These are phyloP conservation scores for Blastomyces silverae DNA, from an alignment of 2,329 filamentous ascomycete species.

Conservation along the genomic window DNA sequence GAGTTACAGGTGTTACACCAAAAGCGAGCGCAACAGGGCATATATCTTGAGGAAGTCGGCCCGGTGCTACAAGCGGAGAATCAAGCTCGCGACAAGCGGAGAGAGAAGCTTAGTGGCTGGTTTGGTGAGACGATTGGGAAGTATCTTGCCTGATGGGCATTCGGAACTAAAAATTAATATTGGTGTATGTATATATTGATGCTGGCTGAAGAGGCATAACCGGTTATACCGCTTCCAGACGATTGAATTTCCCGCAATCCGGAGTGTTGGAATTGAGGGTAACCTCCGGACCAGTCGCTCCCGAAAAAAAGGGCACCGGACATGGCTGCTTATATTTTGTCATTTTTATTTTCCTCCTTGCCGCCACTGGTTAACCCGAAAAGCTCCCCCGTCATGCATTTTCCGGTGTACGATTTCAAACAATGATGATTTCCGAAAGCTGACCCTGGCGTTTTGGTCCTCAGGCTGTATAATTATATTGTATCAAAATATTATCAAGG, in stretches of 20 bases:
- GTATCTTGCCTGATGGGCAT: slow-evolving; percentile 31
- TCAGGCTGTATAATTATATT: not conserved
- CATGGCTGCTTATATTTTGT: not conserved
- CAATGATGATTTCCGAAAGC: not conserved
- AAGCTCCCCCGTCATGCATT: not conserved
- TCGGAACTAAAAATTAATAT: not conserved
- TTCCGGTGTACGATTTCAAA: not conserved
- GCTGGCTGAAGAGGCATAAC: not conserved
- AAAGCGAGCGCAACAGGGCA: slow-evolving; percentile 33
- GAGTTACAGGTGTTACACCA: slow-evolving; percentile 38
- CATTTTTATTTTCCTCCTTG: not conserved
- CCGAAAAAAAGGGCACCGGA: not conserved
- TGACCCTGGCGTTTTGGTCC: not conserved
- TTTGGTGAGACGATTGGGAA: slow-evolving; percentile 42
- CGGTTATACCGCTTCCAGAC: not conserved
- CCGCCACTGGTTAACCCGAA: not conserved
- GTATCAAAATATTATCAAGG: not conserved
- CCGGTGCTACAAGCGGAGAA: slow-evolving; percentile 36
- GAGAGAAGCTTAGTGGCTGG: slow-evolving; percentile 37
- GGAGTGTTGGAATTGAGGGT: not conserved
- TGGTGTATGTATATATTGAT: not conserved
- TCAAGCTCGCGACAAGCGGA: slow-evolving; percentile 33
- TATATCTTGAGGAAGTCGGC: slow-evolving; percentile 34
- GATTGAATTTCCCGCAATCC: not conserved
- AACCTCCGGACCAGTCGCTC: not conserved